Conservation (phyloP, 805 yeast species). For the Ogataea siamensis region DNA sequence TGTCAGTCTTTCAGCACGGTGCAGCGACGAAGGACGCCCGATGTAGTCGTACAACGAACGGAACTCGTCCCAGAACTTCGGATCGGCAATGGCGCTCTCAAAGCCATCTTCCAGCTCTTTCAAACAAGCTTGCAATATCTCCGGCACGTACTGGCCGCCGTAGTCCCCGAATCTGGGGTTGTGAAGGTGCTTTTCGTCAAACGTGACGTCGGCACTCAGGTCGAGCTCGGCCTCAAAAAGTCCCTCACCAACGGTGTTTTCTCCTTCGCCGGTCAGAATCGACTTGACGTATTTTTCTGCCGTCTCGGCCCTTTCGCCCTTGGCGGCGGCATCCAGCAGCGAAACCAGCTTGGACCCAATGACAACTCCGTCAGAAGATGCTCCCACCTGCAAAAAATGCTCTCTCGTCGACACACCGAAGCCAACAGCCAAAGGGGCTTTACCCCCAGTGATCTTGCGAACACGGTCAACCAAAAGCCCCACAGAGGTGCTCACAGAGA, state of each 20-base stretch:
- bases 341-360: constrained; percentile 86
- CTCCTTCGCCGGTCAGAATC: constrained; percentile 61
- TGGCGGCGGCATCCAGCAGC: constrained; percentile 60
- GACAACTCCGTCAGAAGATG: constrained; percentile 90
- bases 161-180: constrained; percentile 86
- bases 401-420: constrained; percentile 95
- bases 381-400: constrained; percentile 78
- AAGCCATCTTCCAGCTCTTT: constrained; percentile 86
- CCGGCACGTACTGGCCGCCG: constrained; percentile 99
- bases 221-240: constrained; percentile 20
- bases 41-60: constrained; percentile 81
- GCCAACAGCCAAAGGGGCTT: constrained; percentile 89
- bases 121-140: constrained; percentile 87
- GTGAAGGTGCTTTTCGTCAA: constrained; percentile 62
- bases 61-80: constrained; percentile 91
- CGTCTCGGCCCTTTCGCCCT: constrained; percentile 57
- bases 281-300: constrained; percentile 68
- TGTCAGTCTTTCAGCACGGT: constrained; percentile 84
- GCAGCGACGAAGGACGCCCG: constrained; percentile 94
- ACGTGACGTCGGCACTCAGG: constrained; percentile 28
- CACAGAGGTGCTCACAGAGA: constrained; percentile 60
- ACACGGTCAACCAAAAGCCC: constrained; percentile 71
- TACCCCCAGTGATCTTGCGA: constrained; percentile 66
- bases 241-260: constrained; percentile 26
- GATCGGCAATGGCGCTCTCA: constrained; percentile 85